Conservation (phyloP, 2,329 filamentous ascomycete species). For the Colletotrichum tamarilloi region DNA sequence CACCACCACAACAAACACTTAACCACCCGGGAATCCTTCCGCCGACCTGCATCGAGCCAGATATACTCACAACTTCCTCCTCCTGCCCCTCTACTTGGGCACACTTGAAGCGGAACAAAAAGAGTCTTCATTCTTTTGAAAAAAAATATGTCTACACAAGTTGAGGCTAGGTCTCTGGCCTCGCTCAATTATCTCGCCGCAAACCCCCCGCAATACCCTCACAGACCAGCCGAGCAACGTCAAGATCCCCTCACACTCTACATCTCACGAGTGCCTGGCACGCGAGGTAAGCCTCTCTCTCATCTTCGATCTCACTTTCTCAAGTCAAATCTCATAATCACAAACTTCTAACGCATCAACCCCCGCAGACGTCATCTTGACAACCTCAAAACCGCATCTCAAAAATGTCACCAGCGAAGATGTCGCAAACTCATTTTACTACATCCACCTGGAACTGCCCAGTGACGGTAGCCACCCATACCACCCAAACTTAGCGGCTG, state of each 20-base stretch:
- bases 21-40: background rate
- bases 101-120: background rate
- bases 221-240: constrained; percentile 76
- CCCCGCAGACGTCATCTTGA: constrained; percentile 84
- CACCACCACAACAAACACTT: background rate
- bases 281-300: constrained; percentile 70
- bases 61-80: background rate
- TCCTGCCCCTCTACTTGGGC: background rate
- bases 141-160: constrained; percentile 48
- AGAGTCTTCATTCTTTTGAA: background rate
- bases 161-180: constrained; percentile 88
- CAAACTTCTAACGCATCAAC: constrained; percentile 29
- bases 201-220: constrained; percentile 87
- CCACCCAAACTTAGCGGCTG: constrained; percentile 39
- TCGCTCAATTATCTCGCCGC: constrained; percentile 83
- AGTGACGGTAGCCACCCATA: constrained; percentile 53
- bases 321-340: constrained; percentile 35
- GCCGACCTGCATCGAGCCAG: background rate
- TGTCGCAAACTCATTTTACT: constrained; percentile 89
- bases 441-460: constrained; percentile 81
- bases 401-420: constrained; percentile 92
- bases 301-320: constrained; percentile 37
- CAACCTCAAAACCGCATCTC: constrained; percentile 86
- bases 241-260: constrained; percentile 85
- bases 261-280: constrained; percentile 92